Conservation (phyloP, 345 rosid genomes). For the Murraya koenigii region DNA sequence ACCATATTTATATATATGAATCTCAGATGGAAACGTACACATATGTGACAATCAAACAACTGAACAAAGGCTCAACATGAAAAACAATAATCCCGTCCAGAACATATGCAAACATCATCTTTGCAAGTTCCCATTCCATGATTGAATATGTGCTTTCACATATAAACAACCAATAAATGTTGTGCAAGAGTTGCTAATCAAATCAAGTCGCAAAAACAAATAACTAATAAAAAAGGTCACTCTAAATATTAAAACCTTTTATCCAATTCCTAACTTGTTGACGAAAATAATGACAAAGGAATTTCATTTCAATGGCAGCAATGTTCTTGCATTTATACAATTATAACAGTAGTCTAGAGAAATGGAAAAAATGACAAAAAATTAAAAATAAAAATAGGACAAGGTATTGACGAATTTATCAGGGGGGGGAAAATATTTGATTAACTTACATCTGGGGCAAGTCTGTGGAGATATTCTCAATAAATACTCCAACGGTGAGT, state of each 20-base stretch:
- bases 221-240: not conserved
- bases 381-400: not conserved
- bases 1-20: too few species aligned
- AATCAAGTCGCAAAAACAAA: not conserved
- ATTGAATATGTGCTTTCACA: not conserved
- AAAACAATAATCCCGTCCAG: not conserved
- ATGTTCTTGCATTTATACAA: constrained; percentile 5
- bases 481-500: not conserved
- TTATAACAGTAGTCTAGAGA: not conserved
- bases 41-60: too few species aligned
- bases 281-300: not conserved
- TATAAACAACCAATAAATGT: not conserved
- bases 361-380: not conserved
- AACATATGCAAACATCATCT: not conserved
- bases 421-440: not conserved
- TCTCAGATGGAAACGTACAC: too few species aligned
- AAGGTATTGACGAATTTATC: not conserved
- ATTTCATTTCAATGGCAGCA: constrained; percentile 8
- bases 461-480: constrained; percentile 1
- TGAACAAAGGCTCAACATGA: not conserved
- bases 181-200: too few species aligned
- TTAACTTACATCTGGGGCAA: constrained; percentile 9
- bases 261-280: not conserved
- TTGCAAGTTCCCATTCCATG: not conserved
- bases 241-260: not conserved